Evolutionary conservation across 345 rosid species (phyloP).

Genomic region (Ceriops tagal): DNA sequence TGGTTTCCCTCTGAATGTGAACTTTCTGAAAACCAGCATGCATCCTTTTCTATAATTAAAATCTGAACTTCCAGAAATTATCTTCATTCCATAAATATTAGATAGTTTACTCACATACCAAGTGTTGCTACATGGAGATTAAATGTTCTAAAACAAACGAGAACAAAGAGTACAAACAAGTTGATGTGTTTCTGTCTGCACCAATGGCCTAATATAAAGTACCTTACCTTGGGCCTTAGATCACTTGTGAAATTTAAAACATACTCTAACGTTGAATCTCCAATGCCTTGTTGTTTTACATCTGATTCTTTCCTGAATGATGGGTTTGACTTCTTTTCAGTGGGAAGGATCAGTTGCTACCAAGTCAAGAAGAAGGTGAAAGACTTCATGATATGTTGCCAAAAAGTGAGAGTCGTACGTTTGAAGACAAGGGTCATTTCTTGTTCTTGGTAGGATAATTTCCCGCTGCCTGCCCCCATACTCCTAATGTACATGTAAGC

Average conservation of each 20-base stretch:
- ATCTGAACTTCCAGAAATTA: constrained; percentile 2
- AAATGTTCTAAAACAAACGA: too few relatives aligned
- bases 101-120: not conserved
- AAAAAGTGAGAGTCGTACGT: constrained; percentile 54
- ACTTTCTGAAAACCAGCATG: not conserved
- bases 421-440: constrained; percentile 59
- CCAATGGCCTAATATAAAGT: too few relatives aligned
- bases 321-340: constrained; percentile 26
- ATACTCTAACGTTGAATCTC: not conserved
- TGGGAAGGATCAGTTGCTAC: constrained; percentile 72
- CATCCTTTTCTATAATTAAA: not conserved
- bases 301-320: constrained; percentile 10
- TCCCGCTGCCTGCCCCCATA: constrained; percentile 11
- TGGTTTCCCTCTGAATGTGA: not conserved
- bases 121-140: not conserved
- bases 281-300: not conserved
- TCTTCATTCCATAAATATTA: not conserved
- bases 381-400: constrained; percentile 44
- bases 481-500: not conserved
- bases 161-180: too few relatives aligned
- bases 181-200: too few relatives aligned
- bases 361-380: constrained; percentile 63
- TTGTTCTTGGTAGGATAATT: constrained; percentile 62
- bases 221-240: too few relatives aligned
- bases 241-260: too few relatives aligned